A percentile compares a stretch with the other conserved stretches of the same genome.
These are phyloP conservation scores for Phytophthora foliorum DNA, from an alignment of 352 stramenopile genomes.

Conservation along the genomic window DNA sequence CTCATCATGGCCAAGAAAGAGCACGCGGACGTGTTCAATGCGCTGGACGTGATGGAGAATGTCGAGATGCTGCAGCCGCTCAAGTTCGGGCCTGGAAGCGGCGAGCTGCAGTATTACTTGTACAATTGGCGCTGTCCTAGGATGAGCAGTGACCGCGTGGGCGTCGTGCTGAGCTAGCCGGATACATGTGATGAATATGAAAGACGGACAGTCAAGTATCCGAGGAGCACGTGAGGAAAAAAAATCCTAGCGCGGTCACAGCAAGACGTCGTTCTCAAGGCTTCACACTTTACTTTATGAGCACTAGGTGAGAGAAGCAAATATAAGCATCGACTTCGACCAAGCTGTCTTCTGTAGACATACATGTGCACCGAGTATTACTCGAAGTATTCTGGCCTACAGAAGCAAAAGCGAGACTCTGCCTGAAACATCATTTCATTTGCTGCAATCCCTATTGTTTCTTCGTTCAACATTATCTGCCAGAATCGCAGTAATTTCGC, in stretches of 20 bases:
- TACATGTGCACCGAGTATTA: too few species aligned
- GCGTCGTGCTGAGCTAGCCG: conserved; percentile 61
- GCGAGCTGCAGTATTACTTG: conserved; percentile 80
- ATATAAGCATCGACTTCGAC: background rate
- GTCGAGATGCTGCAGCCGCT: conserved; percentile 60
- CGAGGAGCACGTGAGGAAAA: too few species aligned
- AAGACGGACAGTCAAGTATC: too few species aligned
- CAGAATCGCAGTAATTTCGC: background rate
- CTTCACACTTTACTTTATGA: background rate
- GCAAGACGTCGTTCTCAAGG: too few species aligned
- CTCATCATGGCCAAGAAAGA: conserved; percentile 67
- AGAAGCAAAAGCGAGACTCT: too few species aligned
- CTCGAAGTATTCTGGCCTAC: too few species aligned
- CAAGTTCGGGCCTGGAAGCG: conserved; percentile 70
- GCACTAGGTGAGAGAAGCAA: background rate
- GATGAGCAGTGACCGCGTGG: conserved; percentile 62
- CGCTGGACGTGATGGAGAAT: conserved; percentile 78
- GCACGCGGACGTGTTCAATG: conserved; percentile 75
- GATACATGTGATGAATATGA: background rate
- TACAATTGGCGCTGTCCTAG: conserved; percentile 84
- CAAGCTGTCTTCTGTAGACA: too few species aligned
- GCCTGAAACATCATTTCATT: too few species aligned
- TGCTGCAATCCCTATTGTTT: background rate
- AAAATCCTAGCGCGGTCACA: too few species aligned
- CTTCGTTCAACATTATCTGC: background rate